Evolutionary conservation across 257 asterid genomes (phyloP), one percentile per base, ranked within the genome.

Genomic region (Solanum gandarillasii): DNA sequence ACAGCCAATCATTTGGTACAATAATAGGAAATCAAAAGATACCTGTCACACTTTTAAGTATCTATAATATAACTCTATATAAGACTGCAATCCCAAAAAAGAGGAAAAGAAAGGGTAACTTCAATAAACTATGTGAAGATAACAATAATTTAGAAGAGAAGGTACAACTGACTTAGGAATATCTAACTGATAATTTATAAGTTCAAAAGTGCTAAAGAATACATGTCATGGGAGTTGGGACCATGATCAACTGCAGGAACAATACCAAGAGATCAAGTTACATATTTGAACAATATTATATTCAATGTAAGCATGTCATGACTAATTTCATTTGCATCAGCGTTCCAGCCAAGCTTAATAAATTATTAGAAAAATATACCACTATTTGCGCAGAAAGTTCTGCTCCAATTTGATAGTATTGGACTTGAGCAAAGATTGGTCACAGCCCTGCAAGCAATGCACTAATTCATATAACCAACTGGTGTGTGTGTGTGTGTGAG

Each of bases 381-480:
- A 83, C 90, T 87, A 29, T 81, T 94, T 27, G 98, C 93, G 89
- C 98, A 92, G 92, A 93, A 95, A 46, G 94, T 43, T 90, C 95
- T 93, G 92, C 91, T 91, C 95, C 92, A 89, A 6, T 88, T 89
- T 83, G 89, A 94, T 89, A 88, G 21, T 87, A 55, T 81, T 79
- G 68, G 89, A 71, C 86, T 91, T 48, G 90, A 89, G 86, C 89
- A 92, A 88, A 87, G 85, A 85, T 43, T 71, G 82, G 88, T 89
- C 21, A 88, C 87, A 71, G 83, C 78, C 91, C 99, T 96, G 94
- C 88, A 91, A 35, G 82, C 46, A 87, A 78, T 35, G 70, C 46
- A 67, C 74, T 23, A 12, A 60, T 84, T 76, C 74, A 91, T 86
- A 87, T 58, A 48, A 84, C 87, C 87, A 74, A 39, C 79, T n/a